Conservation (phyloP, 805 yeast genomes). For the Lipomyces kockii region DNA sequence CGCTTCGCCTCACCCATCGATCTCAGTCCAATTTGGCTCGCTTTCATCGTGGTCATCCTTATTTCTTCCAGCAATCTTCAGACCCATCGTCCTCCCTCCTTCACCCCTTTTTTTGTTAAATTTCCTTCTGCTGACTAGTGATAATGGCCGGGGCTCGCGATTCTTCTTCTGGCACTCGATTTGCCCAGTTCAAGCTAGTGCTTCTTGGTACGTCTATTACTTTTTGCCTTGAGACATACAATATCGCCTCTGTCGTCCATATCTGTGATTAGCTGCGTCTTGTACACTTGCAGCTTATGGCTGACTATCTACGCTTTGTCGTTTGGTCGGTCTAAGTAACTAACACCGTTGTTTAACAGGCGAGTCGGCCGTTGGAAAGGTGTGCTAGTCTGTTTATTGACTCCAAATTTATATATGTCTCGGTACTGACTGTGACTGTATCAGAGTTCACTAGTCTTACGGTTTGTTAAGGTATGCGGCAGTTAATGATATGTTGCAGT, state of each 20-base stretch:
- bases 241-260: neutral
- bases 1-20: neutral
- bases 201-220: constrained; percentile 56
- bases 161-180: constrained; percentile 45
- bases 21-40: neutral
- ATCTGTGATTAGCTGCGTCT: neutral
- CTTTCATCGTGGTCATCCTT: neutral
- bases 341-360: constrained; percentile 39
- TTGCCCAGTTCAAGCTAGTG: constrained; percentile 68
- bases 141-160: constrained; percentile 32
- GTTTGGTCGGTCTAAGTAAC: neutral
- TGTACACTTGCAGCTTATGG: neutral
- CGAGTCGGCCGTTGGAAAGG: constrained; percentile 83
- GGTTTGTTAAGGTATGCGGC: constrained; percentile 61
- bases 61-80: neutral
- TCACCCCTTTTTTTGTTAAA: constrained; percentile 1
- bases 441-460: constrained; percentile 76
- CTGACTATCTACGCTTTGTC: neutral
- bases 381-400: constrained; percentile 31
- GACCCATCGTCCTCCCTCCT: neutral
- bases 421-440: constrained; percentile 9
- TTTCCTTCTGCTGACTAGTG: neutral
- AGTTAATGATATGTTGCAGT: neutral
- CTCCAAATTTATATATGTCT: too few relatives aligned
- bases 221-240: neutral